Evolutionary conservation across 1,284 basidiomycete genomes (phyloP), one percentile per base, ranked within the genome.

Genomic region (Ceratobasidium sp.): DNA sequence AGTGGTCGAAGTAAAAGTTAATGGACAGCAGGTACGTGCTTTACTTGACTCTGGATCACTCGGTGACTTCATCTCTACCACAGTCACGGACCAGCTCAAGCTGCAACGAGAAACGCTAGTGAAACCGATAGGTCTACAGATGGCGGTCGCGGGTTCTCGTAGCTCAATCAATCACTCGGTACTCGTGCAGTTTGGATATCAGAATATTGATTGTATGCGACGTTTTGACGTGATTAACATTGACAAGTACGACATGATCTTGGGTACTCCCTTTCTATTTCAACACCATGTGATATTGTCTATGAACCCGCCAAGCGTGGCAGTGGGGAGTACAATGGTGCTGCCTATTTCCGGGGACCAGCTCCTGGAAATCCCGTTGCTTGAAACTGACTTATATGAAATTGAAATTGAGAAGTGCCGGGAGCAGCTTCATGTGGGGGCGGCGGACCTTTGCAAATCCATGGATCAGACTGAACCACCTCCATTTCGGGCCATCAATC

Each of bases 401-500:
- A 73, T 75, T 2, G 14, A 76, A 5, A 47, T 79, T 0, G 76
- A 79, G 14, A 0, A 43, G n/a, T 9, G 75, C 3, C 61, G 78
- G 0, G 41, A 69, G 11, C 21, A 76, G 18, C 50, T 80, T 1
- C 38, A 59, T 0, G 44, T 77, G 4, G 75, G 80, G 2, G 80
- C 78, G 0, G 32, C 74, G 6, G 72, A 76, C 21, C 59, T 83
- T 0, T 82, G 80, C 61, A 76, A 74, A 35, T 74, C 79, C 2
- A 78, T 78, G 0, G 70, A 55, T 0, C 76, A 81, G 1, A 77
- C 79, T 0, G 73, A 74, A 0, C 50, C 82, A 11, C 82, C 80
- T 0, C 83, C 81, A 0, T 52, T 83, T 0, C 71, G 81, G 0
- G 80, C 73, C 0, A 80, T 84, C 8, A 84, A 84, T 63, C 82